Conservation (phyloP, 441 rosid species). For the Bruguiera hainesii region DNA sequence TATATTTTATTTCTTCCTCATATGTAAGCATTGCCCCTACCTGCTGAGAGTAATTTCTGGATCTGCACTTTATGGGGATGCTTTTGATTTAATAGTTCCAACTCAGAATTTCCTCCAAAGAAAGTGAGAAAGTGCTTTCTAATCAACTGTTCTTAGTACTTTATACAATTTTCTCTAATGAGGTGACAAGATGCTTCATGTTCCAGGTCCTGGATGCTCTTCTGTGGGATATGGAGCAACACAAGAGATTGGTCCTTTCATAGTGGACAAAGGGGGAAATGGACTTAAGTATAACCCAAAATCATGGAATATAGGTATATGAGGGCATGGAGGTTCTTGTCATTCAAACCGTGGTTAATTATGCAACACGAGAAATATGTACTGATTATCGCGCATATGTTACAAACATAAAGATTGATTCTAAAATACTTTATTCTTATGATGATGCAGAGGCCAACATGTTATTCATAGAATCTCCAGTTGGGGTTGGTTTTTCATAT, state of each 20-base stretch:
- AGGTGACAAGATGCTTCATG: slow-evolving; percentile 45
- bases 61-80: slow-evolving; percentile 10
- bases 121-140: slow-evolving; percentile 15
- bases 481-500: slow-evolving; percentile 91
- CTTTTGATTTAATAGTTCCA: slow-evolving; percentile 6
- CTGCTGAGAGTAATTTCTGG: not conserved
- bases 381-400: not conserved
- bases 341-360: too few species aligned
- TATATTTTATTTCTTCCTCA: too few species aligned
- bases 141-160: slow-evolving; percentile 1
- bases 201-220: slow-evolving; percentile 93
- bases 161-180: slow-evolving; percentile 31
- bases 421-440: slow-evolving; percentile 11
- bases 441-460: slow-evolving; percentile 77
- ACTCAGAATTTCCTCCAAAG: slow-evolving; percentile 10
- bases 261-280: slow-evolving; percentile 56
- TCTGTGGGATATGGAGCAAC: slow-evolving; percentile 94
- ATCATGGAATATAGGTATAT: slow-evolving; percentile 73
- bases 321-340: not conserved
- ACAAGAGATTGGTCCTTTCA: slow-evolving; percentile 91
- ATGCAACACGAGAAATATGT: too few species aligned
- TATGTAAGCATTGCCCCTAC: too few species aligned
- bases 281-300: slow-evolving; percentile 52
- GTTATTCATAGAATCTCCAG: slow-evolving; percentile 82
- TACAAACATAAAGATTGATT: slow-evolving; percentile 4